These are phyloP conservation scores for Penicillium decumbens DNA, from an alignment of 2,329 filamentous ascomycete genomes.

Conservation along the genomic window DNA sequence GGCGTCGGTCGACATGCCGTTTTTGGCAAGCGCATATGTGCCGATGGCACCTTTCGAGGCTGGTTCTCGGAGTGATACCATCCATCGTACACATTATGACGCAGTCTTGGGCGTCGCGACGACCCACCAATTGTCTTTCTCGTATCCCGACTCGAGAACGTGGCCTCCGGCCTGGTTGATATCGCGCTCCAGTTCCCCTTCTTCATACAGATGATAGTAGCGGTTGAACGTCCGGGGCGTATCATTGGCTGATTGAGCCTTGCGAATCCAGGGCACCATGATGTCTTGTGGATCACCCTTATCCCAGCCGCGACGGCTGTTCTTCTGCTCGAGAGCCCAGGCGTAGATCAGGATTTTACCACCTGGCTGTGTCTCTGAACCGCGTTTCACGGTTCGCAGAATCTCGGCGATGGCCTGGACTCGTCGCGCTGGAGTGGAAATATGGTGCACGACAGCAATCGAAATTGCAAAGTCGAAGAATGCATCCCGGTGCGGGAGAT, in stretches of 20 bases:
- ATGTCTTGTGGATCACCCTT: constrained; percentile 80
- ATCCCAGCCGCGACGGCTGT: constrained; percentile 83
- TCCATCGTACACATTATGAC: constrained; percentile 6
- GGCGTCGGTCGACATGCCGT: neutral
- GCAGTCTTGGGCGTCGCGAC: constrained; percentile 49
- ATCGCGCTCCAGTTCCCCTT: constrained; percentile 81
- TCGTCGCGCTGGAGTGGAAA: constrained; percentile 71
- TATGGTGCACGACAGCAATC: constrained; percentile 90
- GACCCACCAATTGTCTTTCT: constrained; percentile 98
- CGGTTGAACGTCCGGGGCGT: constrained; percentile 64
- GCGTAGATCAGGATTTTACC: constrained; percentile 80
- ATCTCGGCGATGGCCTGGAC: constrained; percentile 67
- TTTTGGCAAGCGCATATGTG: constrained; percentile 1
- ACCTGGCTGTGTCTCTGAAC: constrained; percentile 26
- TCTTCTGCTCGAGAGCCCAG: constrained; percentile 90
- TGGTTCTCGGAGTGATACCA: constrained; percentile 27
- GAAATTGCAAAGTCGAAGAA: constrained; percentile 84
- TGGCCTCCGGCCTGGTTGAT: constrained; percentile 67
- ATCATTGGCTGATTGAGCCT: constrained; percentile 28
- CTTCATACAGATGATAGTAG: constrained; percentile 89
- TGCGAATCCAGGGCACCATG: constrained; percentile 91
- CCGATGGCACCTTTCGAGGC: constrained; percentile 21
- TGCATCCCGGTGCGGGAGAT: constrained; percentile 67
- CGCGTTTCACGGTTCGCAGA: constrained; percentile 57
- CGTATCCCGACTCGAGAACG: constrained; percentile 78